Evolutionary conservation across 768 basidiomycete species (phyloP).

Genomic region (Pluteus cervinus): DNA sequence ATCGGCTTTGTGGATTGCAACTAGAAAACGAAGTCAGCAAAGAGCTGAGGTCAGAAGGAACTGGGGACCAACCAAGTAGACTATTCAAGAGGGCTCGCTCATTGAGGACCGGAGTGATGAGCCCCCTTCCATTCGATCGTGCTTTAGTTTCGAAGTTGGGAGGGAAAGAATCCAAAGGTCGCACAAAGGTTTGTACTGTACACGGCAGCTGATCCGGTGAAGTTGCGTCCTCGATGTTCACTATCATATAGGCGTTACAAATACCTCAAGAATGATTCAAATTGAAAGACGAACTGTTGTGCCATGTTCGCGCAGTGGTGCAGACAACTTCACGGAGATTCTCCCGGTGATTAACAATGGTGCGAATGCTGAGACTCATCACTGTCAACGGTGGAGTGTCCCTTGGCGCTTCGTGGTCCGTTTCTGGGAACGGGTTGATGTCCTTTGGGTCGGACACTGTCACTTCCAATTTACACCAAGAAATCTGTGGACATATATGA

Average conservation of each 20-base stretch:
- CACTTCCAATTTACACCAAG: conserved; percentile 96
- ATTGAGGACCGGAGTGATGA: conserved; percentile 68
- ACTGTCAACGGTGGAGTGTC: conserved; percentile 87
- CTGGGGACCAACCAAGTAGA: conserved; percentile 52
- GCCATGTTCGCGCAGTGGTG: conserved; percentile 80
- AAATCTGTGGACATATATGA: conserved; percentile 47
- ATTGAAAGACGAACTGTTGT: conserved; percentile 32
- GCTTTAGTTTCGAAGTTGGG: conserved; percentile 72
- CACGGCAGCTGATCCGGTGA: conserved; percentile 85
- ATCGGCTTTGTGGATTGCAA: conserved; percentile 76
- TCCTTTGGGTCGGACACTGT: conserved; percentile 82
- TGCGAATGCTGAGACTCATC: conserved; percentile 82
- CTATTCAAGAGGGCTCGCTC: conserved; percentile 84
- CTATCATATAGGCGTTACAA: conserved; percentile 31
- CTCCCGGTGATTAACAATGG: conserved; percentile 88
- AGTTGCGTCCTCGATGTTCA: conserved; percentile 84
- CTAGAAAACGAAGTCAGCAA: conserved; percentile 26
- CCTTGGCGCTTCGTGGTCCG: conserved; percentile 61
- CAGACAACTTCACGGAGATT: conserved; percentile 95
- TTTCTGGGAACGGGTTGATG: conserved; percentile 76
- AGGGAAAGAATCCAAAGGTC: conserved; percentile 86
- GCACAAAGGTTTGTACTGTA: conserved; percentile 80
- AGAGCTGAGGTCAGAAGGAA: background rate
- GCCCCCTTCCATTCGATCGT: conserved; percentile 55
- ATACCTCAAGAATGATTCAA: background rate